These are phyloP conservation scores for Prunella vulgaris DNA, from an alignment of 257 asterid species.

Conservation along the genomic window DNA sequence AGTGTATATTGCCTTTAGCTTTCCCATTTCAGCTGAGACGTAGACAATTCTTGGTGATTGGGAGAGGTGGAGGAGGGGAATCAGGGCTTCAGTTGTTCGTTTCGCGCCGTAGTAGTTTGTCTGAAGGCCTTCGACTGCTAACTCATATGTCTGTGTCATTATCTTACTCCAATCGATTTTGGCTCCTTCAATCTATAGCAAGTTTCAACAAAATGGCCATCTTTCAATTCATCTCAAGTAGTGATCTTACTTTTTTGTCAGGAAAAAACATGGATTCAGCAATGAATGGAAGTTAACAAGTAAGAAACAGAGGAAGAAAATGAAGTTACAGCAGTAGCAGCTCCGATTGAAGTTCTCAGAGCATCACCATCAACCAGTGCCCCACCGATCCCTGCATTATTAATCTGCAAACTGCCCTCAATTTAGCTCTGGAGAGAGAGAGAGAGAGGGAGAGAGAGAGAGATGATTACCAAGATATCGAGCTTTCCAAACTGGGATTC, in stretches of 20 bases:
- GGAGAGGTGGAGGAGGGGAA: constrained; percentile 52
- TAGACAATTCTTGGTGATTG: constrained; percentile 55
- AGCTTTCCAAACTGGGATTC: constrained; percentile 39
- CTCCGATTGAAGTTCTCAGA: background rate
- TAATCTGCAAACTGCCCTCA: constrained; percentile 38
- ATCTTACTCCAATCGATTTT: constrained; percentile 26
- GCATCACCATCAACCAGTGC: constrained; percentile 25
- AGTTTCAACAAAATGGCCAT: background rate
- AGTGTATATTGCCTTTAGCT: constrained; percentile 30
- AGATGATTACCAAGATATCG: constrained; percentile 40
- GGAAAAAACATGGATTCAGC: background rate
- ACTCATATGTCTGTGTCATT: constrained; percentile 29
- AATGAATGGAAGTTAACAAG: background rate
- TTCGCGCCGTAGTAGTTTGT: constrained; percentile 63
- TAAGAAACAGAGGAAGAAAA: background rate
- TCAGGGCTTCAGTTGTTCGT: constrained; percentile 42
- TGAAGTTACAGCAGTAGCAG: constrained; percentile 19
- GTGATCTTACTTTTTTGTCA: background rate
- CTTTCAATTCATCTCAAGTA: no score
- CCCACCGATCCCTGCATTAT: constrained; percentile 63
- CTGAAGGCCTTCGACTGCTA: constrained; percentile 35
- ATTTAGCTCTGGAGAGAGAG: background rate
- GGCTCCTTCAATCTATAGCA: background rate
- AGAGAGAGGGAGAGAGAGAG: background rate
- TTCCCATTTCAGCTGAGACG: constrained; percentile 44